Conservation (phyloP, 176 grass and related monocot species). For the Dendrocalamus sinicus region DNA sequence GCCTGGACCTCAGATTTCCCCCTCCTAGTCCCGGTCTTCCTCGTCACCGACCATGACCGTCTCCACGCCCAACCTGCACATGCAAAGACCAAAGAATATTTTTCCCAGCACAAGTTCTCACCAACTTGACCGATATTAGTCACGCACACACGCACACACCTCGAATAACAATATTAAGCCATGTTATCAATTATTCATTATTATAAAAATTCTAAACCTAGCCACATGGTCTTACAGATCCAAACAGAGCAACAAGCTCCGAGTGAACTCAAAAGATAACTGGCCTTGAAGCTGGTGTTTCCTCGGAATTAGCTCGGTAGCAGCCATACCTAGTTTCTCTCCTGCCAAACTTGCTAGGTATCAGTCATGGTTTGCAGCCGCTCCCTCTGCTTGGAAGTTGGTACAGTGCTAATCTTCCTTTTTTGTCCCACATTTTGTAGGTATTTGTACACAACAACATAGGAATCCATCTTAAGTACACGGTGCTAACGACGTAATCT, state of each 20-base stretch:
- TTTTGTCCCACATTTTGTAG: not conserved
- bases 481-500: slow-evolving; percentile 42
- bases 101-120: too few species aligned
- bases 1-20: too few species aligned
- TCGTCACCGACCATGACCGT: too few species aligned
- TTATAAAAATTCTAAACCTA: too few species aligned
- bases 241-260: not conserved
- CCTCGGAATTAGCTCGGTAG: slow-evolving; percentile 17
- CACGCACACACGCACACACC: too few species aligned
- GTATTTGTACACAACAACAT: slow-evolving; percentile 5
- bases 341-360: not conserved
- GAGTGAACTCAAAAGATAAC: not conserved
- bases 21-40: too few species aligned
- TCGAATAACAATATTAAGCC: too few species aligned
- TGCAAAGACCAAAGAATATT: too few species aligned
- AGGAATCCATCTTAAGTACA: not conserved
- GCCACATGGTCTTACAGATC: too few species aligned
- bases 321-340: not conserved
- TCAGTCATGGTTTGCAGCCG: not conserved
- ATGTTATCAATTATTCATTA: too few species aligned
- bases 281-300: not conserved
- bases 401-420: not conserved
- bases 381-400: not conserved
- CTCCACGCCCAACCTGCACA: too few species aligned
- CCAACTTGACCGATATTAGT: too few species aligned